Evolutionary conservation across 768 basidiomycete species (phyloP).

Genomic region (Lentinula aciculospora): DNA sequence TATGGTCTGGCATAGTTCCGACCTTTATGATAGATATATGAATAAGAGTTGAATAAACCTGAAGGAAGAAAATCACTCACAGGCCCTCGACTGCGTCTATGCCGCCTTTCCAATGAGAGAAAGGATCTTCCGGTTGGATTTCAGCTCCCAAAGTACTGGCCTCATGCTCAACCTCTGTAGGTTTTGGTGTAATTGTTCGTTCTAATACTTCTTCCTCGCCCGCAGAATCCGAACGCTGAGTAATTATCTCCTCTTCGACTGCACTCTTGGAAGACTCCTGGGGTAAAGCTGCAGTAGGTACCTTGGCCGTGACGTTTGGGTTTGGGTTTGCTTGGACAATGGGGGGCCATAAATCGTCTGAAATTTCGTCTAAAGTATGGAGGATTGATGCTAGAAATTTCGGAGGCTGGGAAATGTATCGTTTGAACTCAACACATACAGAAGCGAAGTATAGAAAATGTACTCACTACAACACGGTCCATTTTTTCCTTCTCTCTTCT

Average conservation of each 20-base stretch:
- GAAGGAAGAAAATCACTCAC: constrained; percentile 38
- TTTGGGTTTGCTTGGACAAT: neutral
- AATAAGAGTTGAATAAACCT: neutral
- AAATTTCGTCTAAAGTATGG: constrained; percentile 44
- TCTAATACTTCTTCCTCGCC: neutral
- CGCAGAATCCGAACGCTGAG: neutral
- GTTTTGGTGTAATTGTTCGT: neutral
- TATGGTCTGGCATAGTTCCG: neutral
- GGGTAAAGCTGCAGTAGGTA: neutral
- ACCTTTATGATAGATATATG: neutral
- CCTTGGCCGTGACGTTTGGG: neutral
- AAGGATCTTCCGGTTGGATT: neutral
- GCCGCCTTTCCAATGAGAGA: constrained; percentile 28
- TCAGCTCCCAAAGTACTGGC: neutral
- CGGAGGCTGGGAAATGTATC: constrained; percentile 46
- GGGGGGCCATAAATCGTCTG: constrained; percentile 48
- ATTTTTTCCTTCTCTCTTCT: constrained; percentile 50
- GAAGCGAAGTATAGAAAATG: constrained; percentile 11
- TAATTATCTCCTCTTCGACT: neutral
- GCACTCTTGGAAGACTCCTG: neutral
- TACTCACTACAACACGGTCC: constrained; percentile 65
- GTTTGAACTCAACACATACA: constrained; percentile 6
- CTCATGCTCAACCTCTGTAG: neutral
- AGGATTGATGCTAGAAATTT: constrained; percentile 58
- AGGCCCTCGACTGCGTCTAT: constrained; percentile 48